phyloP scores from a whole-genome alignment of 2,329 filamentous ascomycete species.

The Penicillium nordicum region DNA sequence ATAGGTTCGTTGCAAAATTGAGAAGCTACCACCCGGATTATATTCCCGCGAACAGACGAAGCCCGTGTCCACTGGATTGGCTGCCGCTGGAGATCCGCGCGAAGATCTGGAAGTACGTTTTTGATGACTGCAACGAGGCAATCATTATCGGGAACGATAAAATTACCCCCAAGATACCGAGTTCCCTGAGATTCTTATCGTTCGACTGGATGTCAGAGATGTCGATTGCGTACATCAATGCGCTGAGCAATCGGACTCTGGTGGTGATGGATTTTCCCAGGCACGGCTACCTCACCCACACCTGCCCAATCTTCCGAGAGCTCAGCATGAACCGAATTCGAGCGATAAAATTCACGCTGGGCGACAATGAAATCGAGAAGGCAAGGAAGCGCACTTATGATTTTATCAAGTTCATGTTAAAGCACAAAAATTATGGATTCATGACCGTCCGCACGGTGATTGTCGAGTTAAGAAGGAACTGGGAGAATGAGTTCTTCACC shows the following conservation, averaged over 20 bases:
- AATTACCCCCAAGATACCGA: not conserved
- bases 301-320: not conserved
- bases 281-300: not conserved
- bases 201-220: not conserved
- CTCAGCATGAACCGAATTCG: not conserved
- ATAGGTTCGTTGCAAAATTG: not conserved
- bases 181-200: not conserved
- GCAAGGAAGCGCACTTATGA: not conserved
- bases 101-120: not conserved
- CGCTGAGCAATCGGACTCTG: not conserved
- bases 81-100: not conserved
- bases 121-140: not conserved
- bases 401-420: not conserved
- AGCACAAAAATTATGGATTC: not conserved
- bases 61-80: not conserved
- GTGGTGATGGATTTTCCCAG: not conserved
- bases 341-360: not conserved
- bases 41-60: not conserved
- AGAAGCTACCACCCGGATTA: not conserved
- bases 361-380: not conserved
- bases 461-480: not conserved
- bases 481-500: not conserved
- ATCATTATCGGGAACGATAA: not conserved
- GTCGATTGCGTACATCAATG: not conserved
- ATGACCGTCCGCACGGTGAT: not conserved